Evolutionary conservation across 306 rosid species (phyloP).

Genomic region (Fagus sylvatica): DNA sequence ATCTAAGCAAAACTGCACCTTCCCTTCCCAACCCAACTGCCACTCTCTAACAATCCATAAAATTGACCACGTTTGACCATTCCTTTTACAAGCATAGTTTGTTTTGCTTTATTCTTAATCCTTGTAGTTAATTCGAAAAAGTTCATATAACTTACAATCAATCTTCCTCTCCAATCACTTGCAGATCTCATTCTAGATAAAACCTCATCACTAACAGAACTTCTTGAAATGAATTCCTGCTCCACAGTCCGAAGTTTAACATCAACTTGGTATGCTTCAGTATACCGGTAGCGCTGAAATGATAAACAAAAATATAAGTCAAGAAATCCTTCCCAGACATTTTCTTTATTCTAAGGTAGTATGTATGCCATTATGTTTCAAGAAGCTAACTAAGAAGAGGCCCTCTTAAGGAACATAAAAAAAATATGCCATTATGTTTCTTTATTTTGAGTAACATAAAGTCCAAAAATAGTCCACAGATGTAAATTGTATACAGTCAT

Average conservation of each 20-base stretch:
- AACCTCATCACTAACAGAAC: slow-evolving; percentile 52
- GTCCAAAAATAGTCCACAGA: not conserved
- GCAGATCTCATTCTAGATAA: slow-evolving; percentile 55
- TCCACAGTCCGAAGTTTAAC: slow-evolving; percentile 63
- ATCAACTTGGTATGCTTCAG: slow-evolving; percentile 87
- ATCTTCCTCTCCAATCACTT: slow-evolving; percentile 68
- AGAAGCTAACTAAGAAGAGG: slow-evolving; percentile 6
- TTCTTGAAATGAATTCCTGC: slow-evolving; percentile 55
- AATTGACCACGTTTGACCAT: not conserved
- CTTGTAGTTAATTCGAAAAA: not conserved
- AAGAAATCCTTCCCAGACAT: slow-evolving; percentile 7
- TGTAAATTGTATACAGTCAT: not conserved
- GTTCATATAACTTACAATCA: slow-evolving; percentile 72
- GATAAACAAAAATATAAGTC: slow-evolving; percentile 27
- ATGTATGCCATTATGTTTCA: slow-evolving; percentile 8
- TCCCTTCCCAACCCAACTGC: not conserved
- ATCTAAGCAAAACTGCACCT: not conserved
- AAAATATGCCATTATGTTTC: too few species aligned
- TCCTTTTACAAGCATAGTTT: not conserved
- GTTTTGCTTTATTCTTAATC: not conserved
- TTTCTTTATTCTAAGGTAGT: not conserved
- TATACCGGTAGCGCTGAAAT: slow-evolving; percentile 81
- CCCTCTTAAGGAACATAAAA: not conserved
- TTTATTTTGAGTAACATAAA: too few species aligned
- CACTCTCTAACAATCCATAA: not conserved